Evolutionary conservation across 768 basidiomycete species (phyloP), one percentile per base, ranked within the genome.

Genomic region (Termitomyces heimii): DNA sequence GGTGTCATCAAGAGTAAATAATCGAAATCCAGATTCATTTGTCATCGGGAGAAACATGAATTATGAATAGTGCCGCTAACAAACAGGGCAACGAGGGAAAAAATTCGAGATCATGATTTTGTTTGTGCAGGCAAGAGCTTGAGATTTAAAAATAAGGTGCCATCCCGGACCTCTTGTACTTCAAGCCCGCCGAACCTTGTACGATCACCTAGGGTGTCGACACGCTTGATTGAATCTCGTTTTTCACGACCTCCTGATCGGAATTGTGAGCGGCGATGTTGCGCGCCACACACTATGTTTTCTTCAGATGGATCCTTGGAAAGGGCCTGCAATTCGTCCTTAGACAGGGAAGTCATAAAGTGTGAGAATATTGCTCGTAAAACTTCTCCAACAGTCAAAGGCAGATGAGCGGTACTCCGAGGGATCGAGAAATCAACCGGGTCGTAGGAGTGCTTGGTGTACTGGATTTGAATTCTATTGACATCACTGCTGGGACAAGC

Each of bases 331-430:
- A 45, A 13, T 8, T 57, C 42, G 10, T 52, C 43, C 10, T n/a
- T 6, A 52, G 32, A 45, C 14, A 57, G n/a, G 22, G 26, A 18
- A 13, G 18, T 44, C 56, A 46, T 53, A 34, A 57, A 44, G 16
- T 57, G 43, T 16, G 16, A 7, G 8, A 0, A 20, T 29, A 57
- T 52, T n/a, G 4, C 56, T 13, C 16, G 18, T 24, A 57, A 34
- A 28, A 57, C 56, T 14, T 57, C 56, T 32, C 31, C 32, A 22
- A 57, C 50, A 18, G 56, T 46, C 20, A 57, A 44, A 44, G 31
- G 50, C 22, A 24, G 5, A 20, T 9, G 5, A 18, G 9, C 4
- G 18, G 1, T 1, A 18, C 13, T 39, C 8, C 51, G 26, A 52
- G 35, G 51, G 28, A 52, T 20, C 5, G 39, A 5, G 37, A 51